Percentiles rank a stretch among this genome's conserved stretches.
Conservation (phyloP, 805 yeast species). For the Alloascoidea hylecoeti region DNA sequence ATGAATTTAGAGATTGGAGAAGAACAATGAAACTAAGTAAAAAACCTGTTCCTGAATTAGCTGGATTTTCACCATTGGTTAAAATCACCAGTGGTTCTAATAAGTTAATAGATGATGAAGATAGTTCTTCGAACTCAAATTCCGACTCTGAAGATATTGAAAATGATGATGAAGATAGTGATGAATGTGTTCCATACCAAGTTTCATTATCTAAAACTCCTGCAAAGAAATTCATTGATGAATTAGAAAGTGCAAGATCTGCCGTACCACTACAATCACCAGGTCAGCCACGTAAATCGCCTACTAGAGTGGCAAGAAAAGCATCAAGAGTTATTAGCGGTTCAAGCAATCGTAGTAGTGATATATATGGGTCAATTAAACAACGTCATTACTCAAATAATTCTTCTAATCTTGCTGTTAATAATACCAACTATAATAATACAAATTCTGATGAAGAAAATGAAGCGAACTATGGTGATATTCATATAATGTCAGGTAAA, state of each 20-base stretch:
- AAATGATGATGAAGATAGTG: no score
- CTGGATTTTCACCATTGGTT: constrained; percentile 20
- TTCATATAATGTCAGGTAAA: no score
- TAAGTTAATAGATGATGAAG: constrained; percentile 4
- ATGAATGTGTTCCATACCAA: constrained; percentile 19
- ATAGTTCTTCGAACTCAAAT: constrained; percentile 9
- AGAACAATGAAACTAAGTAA: constrained; percentile 75
- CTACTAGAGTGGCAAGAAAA: constrained; percentile 11
- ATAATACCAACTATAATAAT: no score
- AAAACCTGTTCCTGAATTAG: constrained; percentile 31
- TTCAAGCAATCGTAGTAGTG: neutral
- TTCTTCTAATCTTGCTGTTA: no score
- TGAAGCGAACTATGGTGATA: no score
- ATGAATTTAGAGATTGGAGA: constrained; percentile 93
- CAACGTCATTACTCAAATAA: constrained; percentile 7
- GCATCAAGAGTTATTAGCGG: constrained; percentile 7
- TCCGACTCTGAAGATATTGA: constrained; percentile 4
- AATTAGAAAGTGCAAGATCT: constrained; percentile 47
- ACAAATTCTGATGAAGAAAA: no score
- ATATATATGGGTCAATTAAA: neutral
- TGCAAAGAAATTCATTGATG: constrained; percentile 58
- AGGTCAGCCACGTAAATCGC: constrained; percentile 81
- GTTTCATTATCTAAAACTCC: constrained; percentile 76
- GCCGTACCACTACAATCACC: constrained; percentile 91
- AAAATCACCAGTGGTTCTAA: constrained; percentile 6